phyloP scores from a whole-genome alignment of 2,329 filamentous ascomycete genomes.

The Penicillium decumbens region DNA sequence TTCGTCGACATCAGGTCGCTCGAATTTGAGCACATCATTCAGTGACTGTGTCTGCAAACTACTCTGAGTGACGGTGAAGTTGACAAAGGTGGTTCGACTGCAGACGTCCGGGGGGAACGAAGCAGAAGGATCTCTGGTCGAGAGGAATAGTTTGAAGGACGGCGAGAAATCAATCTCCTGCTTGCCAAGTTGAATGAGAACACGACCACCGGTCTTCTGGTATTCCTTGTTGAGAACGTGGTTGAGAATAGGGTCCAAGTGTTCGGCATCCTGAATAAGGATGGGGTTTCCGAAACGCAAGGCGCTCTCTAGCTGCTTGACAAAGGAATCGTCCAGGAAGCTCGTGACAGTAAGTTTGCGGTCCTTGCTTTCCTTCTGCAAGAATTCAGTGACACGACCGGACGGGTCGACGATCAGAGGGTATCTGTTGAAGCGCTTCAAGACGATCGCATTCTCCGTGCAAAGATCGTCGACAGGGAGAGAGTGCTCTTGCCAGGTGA shows the following conservation, averaged over 20 bases:
- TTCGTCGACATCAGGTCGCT: slow-evolving; percentile 95
- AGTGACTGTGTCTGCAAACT: slow-evolving; percentile 97
- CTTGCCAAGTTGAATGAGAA: slow-evolving; percentile 95
- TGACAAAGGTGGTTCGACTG: slow-evolving; percentile 97
- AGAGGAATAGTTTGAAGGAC: slow-evolving; percentile 89
- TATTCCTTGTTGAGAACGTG: slow-evolving; percentile 99
- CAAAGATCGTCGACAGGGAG: slow-evolving; percentile 95
- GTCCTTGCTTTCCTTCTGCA: slow-evolving; percentile 91
- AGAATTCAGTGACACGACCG: slow-evolving; percentile 86
- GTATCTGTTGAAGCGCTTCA: slow-evolving; percentile 97
- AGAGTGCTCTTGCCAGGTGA: slow-evolving; percentile 91
- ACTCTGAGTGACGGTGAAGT: slow-evolving; percentile 98
- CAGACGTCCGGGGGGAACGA: slow-evolving; percentile 95
- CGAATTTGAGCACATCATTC: slow-evolving; percentile 94
- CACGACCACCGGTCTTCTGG: slow-evolving; percentile 95
- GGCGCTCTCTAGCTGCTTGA: slow-evolving; percentile 95
- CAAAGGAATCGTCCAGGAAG: slow-evolving; percentile 96
- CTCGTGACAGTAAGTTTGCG: slow-evolving; percentile 92
- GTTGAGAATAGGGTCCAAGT: slow-evolving; percentile 93
- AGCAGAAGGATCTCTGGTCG: slow-evolving; percentile 91
- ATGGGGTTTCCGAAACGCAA: slow-evolving; percentile 97
- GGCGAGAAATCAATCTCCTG: slow-evolving; percentile 99
- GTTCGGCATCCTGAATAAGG: slow-evolving; percentile 95
- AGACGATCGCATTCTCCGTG: slow-evolving; percentile 95
- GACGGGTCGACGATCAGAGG: slow-evolving; percentile 98